Percentiles rank a stretch among this genome's conserved stretches.
These are phyloP conservation scores for Yamadazyma triangularis DNA, from an alignment of 1,139 yeast genomes.

Conservation along the genomic window DNA sequence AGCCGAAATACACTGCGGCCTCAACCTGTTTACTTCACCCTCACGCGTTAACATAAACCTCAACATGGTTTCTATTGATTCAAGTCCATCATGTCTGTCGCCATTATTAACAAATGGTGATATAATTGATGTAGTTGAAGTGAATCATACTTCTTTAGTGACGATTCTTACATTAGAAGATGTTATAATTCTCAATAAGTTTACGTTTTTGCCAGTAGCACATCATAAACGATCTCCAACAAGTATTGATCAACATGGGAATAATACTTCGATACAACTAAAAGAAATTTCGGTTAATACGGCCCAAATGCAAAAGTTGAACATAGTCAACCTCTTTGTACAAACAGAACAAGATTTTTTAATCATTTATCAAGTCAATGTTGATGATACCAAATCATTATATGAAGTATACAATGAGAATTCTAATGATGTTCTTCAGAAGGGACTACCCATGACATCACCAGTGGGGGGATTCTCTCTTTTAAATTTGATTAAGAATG, in stretches of 20 bases:
- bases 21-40: too few relatives aligned
- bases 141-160: slow-evolving; percentile 34
- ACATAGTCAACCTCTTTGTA: slow-evolving; percentile 28
- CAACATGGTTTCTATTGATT: slow-evolving; percentile 38
- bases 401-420: slow-evolving; percentile 26
- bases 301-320: slow-evolving; percentile 22
- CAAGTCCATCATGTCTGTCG: slow-evolving; percentile 29
- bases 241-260: slow-evolving; percentile 34
- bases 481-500: slow-evolving; percentile 28
- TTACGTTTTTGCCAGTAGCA: slow-evolving; percentile 31
- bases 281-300: slow-evolving; percentile 27
- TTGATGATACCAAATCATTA: slow-evolving; percentile 27
- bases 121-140: slow-evolving; percentile 21
- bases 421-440: slow-evolving; percentile 25
- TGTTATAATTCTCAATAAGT: slow-evolving; percentile 26
- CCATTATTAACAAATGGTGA: slow-evolving; percentile 21
- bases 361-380: slow-evolving; percentile 30
- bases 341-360: slow-evolving; percentile 29
- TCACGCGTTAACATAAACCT: too few relatives aligned
- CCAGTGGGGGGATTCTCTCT: slow-evolving; percentile 8
- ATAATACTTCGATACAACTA: slow-evolving; percentile 20
- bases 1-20: too few relatives aligned
- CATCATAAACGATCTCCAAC: slow-evolving; percentile 25
- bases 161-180: slow-evolving; percentile 25
- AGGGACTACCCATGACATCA: slow-evolving; percentile 23